Conservation (phyloP, 2,329 filamentous ascomycete species). For the Neofusicoccum sp. region DNA sequence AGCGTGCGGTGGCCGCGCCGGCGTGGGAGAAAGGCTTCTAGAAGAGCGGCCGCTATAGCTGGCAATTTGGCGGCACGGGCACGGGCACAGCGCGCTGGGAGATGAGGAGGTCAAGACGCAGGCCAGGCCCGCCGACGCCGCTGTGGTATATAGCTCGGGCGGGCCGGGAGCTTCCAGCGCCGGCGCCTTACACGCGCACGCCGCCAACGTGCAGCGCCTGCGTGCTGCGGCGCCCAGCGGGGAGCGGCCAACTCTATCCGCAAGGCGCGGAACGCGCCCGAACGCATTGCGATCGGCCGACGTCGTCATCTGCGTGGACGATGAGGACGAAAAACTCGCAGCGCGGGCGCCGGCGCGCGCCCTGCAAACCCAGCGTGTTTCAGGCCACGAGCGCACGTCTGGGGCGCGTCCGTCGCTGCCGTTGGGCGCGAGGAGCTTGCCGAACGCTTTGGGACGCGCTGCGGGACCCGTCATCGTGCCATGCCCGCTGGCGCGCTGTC, state of each 20-base stretch:
- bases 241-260: slow-evolving; percentile 8
- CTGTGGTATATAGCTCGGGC: background rate
- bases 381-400: slow-evolving; percentile 12
- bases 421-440: slow-evolving; percentile 9
- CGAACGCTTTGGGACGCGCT: slow-evolving; percentile 7
- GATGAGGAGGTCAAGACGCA: background rate
- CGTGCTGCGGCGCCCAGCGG: background rate
- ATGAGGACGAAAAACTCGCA: background rate
- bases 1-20: no score
- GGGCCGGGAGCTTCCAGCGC: background rate
- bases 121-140: background rate
- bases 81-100: background rate
- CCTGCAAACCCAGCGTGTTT: slow-evolving; percentile 12
- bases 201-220: background rate
- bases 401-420: background rate
- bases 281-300: slow-evolving; percentile 18
- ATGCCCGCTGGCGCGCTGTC: slow-evolving; percentile 8
- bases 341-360: slow-evolving; percentile 5
- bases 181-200: background rate
- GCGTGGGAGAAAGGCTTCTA: no score
- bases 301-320: slow-evolving; percentile 11
- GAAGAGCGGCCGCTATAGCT: no score
- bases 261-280: background rate
- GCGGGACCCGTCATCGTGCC: slow-evolving; percentile 1
- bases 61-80: background rate